A percentile compares a stretch with the other conserved stretches of the same genome.
Conservation (phyloP, 1,139 yeast genomes). For the Magnusiomyces paraingens region DNA sequence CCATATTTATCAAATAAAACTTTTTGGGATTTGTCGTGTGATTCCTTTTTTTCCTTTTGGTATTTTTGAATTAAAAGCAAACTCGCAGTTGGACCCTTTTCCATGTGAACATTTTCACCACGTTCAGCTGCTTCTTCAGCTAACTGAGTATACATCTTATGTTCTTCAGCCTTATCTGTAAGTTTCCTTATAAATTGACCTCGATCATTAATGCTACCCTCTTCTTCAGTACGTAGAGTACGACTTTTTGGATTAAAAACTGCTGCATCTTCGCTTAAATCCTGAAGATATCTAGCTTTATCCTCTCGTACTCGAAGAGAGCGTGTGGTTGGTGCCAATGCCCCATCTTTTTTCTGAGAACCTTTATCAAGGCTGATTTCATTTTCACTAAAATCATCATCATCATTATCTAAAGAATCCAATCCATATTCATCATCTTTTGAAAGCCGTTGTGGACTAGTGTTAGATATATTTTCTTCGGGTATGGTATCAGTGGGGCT, state of each 20-base stretch:
- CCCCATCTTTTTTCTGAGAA: slow-evolving; percentile 1
- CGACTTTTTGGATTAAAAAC: slow-evolving; percentile 54
- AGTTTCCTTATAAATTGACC: slow-evolving; percentile 49
- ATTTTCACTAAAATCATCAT: slow-evolving; percentile 18
- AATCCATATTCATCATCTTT: slow-evolving; percentile 4
- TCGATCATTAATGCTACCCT: slow-evolving; percentile 45
- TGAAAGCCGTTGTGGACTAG: background rate
- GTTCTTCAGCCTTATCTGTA: slow-evolving; percentile 47
- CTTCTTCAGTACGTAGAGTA: slow-evolving; percentile 36
- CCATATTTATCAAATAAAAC: slow-evolving; percentile 41
- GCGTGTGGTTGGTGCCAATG: slow-evolving; percentile 16
- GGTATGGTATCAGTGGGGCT: too few species aligned
- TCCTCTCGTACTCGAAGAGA: slow-evolving; percentile 47
- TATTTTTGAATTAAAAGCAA: slow-evolving; percentile 34
- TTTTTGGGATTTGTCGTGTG: slow-evolving; percentile 32
- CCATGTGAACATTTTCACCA: slow-evolving; percentile 42
- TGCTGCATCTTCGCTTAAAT: slow-evolving; percentile 31
- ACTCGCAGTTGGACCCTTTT: slow-evolving; percentile 57
- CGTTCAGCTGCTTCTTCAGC: slow-evolving; percentile 46
- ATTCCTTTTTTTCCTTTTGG: slow-evolving; percentile 37
- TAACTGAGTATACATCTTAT: slow-evolving; percentile 40
- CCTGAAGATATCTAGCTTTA: slow-evolving; percentile 45
- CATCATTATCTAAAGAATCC: slow-evolving; percentile 9
- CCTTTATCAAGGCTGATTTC: slow-evolving; percentile 5
- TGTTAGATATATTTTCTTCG: background rate